These are phyloP conservation scores for Phytophthora pini DNA, from an alignment of 352 stramenopile genomes.

Conservation along the genomic window DNA sequence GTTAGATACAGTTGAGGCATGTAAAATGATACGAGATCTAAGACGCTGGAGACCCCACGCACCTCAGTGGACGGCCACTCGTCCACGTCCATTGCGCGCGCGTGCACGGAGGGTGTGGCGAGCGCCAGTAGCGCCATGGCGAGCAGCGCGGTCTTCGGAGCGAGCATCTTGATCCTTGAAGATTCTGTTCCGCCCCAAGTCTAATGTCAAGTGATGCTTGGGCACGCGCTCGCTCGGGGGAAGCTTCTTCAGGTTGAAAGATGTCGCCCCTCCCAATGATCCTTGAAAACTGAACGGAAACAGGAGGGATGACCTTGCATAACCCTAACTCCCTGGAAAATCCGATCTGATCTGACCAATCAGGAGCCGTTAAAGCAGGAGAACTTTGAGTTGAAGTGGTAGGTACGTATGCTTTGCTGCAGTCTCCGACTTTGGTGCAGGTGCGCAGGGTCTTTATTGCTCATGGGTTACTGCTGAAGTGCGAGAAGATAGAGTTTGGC, in stretches of 20 bases:
- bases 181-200: constrained; percentile 30
- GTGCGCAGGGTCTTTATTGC: not conserved
- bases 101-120: constrained; percentile 23
- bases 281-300: not conserved
- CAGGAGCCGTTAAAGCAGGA: constrained; percentile 4
- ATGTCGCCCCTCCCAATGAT: constrained; percentile 17
- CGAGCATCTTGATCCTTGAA: constrained; percentile 29
- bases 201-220: constrained; percentile 29
- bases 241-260: constrained; percentile 33
- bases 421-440: constrained; percentile 9
- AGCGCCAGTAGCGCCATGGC: constrained; percentile 34
- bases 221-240: constrained; percentile 6
- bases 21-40: not conserved
- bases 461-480: constrained; percentile 40
- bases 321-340: constrained; percentile 29
- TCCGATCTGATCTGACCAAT: constrained; percentile 35
- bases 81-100: constrained; percentile 78
- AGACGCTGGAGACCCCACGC: constrained; percentile 3
- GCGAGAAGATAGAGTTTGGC: constrained; percentile 82
- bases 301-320: constrained; percentile 26
- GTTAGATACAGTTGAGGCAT: constrained; percentile 9
- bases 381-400: constrained; percentile 19
- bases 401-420: constrained; percentile 11
- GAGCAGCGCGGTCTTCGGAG: constrained; percentile 24
- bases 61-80: constrained; percentile 87